Conservation (phyloP, 345 rosid species). For the Rhodamnia rubescens region DNA sequence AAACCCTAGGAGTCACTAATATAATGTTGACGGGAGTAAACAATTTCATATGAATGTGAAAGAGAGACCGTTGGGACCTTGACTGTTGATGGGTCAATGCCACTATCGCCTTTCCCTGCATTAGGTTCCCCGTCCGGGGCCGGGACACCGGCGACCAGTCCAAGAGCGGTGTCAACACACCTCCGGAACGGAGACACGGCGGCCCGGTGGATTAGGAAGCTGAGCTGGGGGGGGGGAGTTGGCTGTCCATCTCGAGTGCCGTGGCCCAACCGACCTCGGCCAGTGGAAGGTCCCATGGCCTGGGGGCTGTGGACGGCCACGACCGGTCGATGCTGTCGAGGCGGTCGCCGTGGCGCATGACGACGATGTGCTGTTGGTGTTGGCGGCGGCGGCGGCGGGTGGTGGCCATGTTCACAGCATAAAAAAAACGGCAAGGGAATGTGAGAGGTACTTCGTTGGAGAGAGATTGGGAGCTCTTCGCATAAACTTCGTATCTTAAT, state of each 20-base stretch:
- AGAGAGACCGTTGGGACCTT: slow-evolving; percentile 32
- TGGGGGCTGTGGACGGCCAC: slow-evolving; percentile 46
- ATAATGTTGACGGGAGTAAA: background rate
- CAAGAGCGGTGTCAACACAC: slow-evolving; percentile 67
- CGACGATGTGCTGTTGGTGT: slow-evolving; percentile 55
- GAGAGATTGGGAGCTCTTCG: background rate
- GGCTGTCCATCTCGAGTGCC: slow-evolving; percentile 36
- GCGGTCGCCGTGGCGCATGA: slow-evolving; percentile 93
- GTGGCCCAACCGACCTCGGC: slow-evolving; percentile 31
- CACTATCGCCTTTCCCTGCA: slow-evolving; percentile 11
- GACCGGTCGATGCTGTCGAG: slow-evolving; percentile 48
- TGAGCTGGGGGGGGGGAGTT: slow-evolving; percentile 32
- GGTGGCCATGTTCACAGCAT: background rate
- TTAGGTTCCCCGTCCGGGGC: slow-evolving; percentile 20
- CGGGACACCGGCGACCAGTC: slow-evolving; percentile 49
- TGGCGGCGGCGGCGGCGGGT: too few species aligned
- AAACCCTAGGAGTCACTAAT: background rate
- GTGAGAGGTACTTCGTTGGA: background rate
- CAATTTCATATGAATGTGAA: background rate
- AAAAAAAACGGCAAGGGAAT: background rate
- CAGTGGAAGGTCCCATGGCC: slow-evolving; percentile 83
- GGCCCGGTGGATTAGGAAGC: slow-evolving; percentile 64
- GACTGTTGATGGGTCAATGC: slow-evolving; percentile 39
- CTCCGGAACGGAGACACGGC: slow-evolving; percentile 85
- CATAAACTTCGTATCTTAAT: too few species aligned